phyloP scores from a whole-genome alignment of 2,329 filamentous ascomycete species.

The Diaporthe capsici region DNA sequence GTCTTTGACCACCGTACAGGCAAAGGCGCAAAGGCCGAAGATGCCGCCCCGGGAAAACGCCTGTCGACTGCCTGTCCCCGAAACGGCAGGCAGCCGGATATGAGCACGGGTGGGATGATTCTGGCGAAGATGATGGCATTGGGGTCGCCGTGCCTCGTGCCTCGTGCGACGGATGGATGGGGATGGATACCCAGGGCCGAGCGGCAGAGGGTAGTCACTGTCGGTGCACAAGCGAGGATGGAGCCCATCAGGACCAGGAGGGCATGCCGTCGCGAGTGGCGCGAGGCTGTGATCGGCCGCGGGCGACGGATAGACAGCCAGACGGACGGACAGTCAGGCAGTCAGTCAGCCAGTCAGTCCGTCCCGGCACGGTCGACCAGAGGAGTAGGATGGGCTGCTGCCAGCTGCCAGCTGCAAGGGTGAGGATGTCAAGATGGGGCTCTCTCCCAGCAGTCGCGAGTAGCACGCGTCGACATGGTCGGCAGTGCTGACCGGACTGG shows the following conservation, averaged over 20 bases:
- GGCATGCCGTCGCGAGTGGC: constrained; percentile 11
- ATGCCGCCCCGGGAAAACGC: not conserved
- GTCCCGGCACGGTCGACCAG: not conserved
- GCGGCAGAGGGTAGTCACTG: not conserved
- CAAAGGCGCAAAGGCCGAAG: constrained; percentile 5
- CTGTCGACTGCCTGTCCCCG: not conserved
- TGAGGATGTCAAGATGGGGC: constrained; percentile 33
- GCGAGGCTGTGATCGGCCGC: constrained; percentile 17
- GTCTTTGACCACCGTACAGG: constrained; percentile 14
- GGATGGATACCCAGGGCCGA: not conserved
- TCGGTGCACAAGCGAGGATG: not conserved
- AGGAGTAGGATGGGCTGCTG: constrained; percentile 5
- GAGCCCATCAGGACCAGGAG: not conserved
- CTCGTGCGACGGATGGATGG: not conserved
- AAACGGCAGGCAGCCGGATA: not conserved
- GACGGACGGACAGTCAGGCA: not conserved
- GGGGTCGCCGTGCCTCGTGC: not conserved
- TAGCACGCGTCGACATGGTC: constrained; percentile 36
- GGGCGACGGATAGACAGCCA: not conserved
- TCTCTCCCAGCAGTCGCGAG: constrained; percentile 35
- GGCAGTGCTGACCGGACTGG: constrained; percentile 35
- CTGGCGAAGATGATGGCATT: constrained; percentile 9
- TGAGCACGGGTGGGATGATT: constrained; percentile 19
- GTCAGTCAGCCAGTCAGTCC: constrained; percentile 24
- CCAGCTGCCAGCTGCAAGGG: constrained; percentile 1